Evolutionary conservation across 2,329 filamentous ascomycete species (phyloP).

Genomic region (Cladosporium velox): DNA sequence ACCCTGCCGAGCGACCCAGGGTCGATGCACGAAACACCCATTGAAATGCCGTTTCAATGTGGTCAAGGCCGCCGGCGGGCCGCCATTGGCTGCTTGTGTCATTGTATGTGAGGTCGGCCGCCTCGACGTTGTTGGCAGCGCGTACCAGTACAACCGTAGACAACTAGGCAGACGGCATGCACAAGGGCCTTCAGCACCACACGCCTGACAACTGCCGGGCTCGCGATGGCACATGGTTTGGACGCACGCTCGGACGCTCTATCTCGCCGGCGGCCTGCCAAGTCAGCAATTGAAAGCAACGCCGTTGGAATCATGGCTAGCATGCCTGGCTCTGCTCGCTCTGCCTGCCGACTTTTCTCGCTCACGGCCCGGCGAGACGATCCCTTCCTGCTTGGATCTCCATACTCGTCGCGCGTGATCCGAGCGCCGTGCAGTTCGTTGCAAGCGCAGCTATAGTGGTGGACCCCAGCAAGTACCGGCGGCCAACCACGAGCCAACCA

Average conservation of each 20-base stretch:
- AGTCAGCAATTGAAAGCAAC: background rate
- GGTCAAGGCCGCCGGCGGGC: background rate
- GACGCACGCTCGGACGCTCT: background rate
- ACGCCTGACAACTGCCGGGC: background rate
- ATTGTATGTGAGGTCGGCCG: background rate
- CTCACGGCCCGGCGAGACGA: constrained; percentile 1
- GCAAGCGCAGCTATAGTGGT: constrained; percentile 7
- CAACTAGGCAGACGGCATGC: background rate
- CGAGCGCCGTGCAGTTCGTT: background rate
- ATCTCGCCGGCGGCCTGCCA: constrained; percentile 5
- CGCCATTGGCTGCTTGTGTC: background rate
- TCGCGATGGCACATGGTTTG: background rate
- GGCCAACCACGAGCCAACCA: constrained; percentile 12
- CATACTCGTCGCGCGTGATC: background rate
- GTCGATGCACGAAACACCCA: background rate
- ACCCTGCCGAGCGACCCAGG: constrained; percentile 9
- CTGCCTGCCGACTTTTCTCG: constrained; percentile 5
- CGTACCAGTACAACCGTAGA: background rate
- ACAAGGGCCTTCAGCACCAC: background rate
- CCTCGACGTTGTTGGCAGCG: background rate
- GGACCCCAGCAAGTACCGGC: background rate
- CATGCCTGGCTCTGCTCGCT: background rate
- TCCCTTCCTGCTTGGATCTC: constrained; percentile 15
- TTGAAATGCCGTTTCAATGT: background rate
- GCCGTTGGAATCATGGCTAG: background rate